Evolutionary conservation across 208 protist species (phyloP).

Genomic region (Acanthamoeba healyi): DNA sequence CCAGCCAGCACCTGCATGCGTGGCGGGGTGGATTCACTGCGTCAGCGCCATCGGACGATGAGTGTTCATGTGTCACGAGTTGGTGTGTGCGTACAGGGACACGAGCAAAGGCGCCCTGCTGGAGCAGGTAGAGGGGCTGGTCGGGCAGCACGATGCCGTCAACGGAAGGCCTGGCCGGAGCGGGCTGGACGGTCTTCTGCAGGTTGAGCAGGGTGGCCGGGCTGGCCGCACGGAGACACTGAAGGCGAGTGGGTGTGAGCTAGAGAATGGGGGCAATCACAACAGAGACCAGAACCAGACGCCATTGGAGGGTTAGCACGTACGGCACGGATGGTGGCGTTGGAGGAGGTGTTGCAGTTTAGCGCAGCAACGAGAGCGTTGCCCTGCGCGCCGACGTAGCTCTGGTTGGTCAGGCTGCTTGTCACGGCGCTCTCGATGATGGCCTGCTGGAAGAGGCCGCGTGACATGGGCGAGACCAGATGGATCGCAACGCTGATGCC

Average conservation of each 20-base stretch:
- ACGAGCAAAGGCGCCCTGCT: background rate
- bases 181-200: background rate
- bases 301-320: background rate
- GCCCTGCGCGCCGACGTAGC: background rate
- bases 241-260: no score
- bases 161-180: background rate
- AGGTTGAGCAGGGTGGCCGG: background rate
- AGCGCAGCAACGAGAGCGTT: background rate
- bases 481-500: conserved; percentile 82
- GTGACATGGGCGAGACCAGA: conserved; percentile 76
- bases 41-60: no score
- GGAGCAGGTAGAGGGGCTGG: background rate
- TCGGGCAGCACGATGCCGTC: background rate
- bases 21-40: no score
- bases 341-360: background rate
- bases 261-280: background rate
- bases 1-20: background rate
- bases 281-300: background rate
- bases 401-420: conserved; percentile 13
- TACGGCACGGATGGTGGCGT: background rate
- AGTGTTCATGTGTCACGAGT: no score
- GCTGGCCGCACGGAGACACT: background rate
- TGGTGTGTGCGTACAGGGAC: background rate
- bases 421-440: conserved; percentile 77
- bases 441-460: conserved; percentile 80